phyloP scores from a whole-genome alignment of 225 moss, liverwort and hornwort genomes.

The Sphagnum tenellum region DNA sequence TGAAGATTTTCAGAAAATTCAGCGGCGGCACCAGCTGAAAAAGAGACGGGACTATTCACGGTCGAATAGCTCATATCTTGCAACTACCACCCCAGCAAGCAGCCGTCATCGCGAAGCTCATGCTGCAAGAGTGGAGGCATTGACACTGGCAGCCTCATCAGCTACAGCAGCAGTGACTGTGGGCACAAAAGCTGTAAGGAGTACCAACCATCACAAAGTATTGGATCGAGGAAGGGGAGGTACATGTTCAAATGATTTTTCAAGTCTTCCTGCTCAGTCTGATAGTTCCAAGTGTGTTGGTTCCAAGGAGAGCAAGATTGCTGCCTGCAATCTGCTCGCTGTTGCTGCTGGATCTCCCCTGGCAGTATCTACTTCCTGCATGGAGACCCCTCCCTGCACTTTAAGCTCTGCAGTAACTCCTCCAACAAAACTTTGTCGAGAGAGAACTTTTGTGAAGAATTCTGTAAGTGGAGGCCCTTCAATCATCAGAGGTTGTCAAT shows the following conservation, averaged over 20 bases:
- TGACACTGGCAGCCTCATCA: conserved; percentile 40
- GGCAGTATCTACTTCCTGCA: conserved; percentile 21
- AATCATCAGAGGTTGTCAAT: conserved; percentile 12
- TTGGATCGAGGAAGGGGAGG: conserved; percentile 26
- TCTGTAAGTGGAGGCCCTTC: conserved; percentile 30
- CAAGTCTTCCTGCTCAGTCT: conserved; percentile 9
- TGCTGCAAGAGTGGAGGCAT: conserved; percentile 55
- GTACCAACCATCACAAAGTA: conserved; percentile 26
- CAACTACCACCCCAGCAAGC: conserved; percentile 43
- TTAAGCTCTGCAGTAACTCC: conserved; percentile 40
- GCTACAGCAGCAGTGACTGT: conserved; percentile 13
- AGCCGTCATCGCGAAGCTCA: conserved; percentile 52
- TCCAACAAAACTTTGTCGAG: conserved; percentile 32
- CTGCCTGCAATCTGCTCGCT: conserved; percentile 10
- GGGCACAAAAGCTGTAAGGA: conserved; percentile 37
- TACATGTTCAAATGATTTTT: conserved; percentile 21
- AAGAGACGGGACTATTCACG: conserved; percentile 36
- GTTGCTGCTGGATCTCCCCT: conserved; percentile 11
- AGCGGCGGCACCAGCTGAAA: conserved; percentile 31
- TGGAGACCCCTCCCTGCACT: conserved; percentile 55
- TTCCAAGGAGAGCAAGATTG: conserved; percentile 32
- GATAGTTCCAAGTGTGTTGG: conserved; percentile 16
- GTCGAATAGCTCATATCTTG: conserved; percentile 41
- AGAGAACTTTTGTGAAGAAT: conserved; percentile 32
- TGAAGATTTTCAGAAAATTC: conserved; percentile 42